phyloP scores from a whole-genome alignment of 2,329 filamentous ascomycete genomes.

The Calonectria henricotiae region DNA sequence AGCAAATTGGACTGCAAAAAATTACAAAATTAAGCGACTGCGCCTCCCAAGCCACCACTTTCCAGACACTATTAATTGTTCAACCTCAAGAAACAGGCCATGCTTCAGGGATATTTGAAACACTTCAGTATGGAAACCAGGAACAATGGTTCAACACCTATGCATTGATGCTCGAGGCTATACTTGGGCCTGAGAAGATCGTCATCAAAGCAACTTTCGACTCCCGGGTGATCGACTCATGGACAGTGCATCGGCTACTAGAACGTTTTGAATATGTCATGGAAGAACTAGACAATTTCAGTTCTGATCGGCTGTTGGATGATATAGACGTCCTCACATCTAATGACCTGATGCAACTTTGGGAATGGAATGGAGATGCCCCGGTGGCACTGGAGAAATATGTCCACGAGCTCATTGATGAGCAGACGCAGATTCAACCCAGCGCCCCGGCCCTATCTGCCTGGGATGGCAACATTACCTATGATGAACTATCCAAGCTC shows the following conservation, averaged over 20 bases:
- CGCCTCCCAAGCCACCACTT: neutral
- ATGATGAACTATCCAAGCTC: slow-evolving; percentile 58
- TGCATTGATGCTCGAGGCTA: slow-evolving; percentile 2
- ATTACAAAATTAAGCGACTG: neutral
- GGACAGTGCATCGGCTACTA: neutral
- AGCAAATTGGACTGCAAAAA: neutral
- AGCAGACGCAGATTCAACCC: slow-evolving; percentile 33
- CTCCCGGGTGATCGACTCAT: slow-evolving; percentile 3
- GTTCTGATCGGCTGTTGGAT: neutral
- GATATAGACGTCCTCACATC: neutral
- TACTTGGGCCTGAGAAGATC: neutral
- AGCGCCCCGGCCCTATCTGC: slow-evolving; percentile 45
- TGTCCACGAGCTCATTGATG: slow-evolving; percentile 41
- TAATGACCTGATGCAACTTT: slow-evolving; percentile 43
- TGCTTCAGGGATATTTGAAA: neutral
- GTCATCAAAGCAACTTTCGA: slow-evolving; percentile 7
- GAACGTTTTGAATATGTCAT: neutral
- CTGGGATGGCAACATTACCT: slow-evolving; percentile 57
- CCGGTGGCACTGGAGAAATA: slow-evolving; percentile 41
- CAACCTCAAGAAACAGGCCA: neutral
- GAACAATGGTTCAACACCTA: slow-evolving; percentile 20
- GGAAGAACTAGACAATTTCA: neutral
- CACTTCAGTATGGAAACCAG: neutral
- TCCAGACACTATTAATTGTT: slow-evolving; percentile 1
- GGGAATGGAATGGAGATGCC: slow-evolving; percentile 36